Evolutionary conservation across 768 basidiomycete species (phyloP).

Genomic region (Lanmaoa rubissima): DNA sequence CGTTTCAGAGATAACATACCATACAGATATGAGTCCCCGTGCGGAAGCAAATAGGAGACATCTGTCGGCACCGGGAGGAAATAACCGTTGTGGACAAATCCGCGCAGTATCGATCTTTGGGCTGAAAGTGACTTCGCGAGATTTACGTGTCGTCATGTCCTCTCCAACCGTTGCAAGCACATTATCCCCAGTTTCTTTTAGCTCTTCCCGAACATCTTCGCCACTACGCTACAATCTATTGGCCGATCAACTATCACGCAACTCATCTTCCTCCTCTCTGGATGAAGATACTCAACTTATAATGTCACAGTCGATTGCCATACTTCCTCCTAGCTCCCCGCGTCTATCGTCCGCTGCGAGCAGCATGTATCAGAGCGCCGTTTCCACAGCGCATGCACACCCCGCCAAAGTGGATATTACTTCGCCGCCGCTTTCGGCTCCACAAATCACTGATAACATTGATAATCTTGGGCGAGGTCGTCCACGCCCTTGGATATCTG

Average conservation of each 20-base stretch:
- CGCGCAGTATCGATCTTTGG: conserved; percentile 59
- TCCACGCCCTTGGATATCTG: conserved; percentile 4
- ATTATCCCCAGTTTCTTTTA: conserved; percentile 27
- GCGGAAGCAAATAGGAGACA: conserved; percentile 28
- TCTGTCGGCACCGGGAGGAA: conserved; percentile 15
- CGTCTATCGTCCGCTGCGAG: conserved; percentile 53
- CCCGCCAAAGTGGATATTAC: not conserved
- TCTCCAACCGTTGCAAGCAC: conserved; percentile 23
- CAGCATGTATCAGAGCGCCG: conserved; percentile 79
- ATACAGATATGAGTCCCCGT: conserved; percentile 33
- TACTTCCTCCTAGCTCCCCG: conserved; percentile 48
- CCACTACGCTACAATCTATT: conserved; percentile 2
- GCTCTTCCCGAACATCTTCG: conserved; percentile 14
- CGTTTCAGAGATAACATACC: conserved; percentile 58
- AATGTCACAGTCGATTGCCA: conserved; percentile 76
- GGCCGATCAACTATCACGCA: conserved; percentile 35
- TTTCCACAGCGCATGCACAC: conserved; percentile 37
- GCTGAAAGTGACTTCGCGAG: conserved; percentile 49
- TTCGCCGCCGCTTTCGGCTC: not conserved
- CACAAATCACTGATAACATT: not conserved
- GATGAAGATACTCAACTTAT: conserved; percentile 63
- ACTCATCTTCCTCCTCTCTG: conserved; percentile 57
- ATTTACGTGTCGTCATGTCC: conserved; percentile 34
- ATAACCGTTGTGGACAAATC: conserved; percentile 22
- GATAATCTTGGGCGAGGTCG: conserved; percentile 1